phyloP scores from a whole-genome alignment of 164 flowering plant species.

The Chimonanthus praecox region DNA sequence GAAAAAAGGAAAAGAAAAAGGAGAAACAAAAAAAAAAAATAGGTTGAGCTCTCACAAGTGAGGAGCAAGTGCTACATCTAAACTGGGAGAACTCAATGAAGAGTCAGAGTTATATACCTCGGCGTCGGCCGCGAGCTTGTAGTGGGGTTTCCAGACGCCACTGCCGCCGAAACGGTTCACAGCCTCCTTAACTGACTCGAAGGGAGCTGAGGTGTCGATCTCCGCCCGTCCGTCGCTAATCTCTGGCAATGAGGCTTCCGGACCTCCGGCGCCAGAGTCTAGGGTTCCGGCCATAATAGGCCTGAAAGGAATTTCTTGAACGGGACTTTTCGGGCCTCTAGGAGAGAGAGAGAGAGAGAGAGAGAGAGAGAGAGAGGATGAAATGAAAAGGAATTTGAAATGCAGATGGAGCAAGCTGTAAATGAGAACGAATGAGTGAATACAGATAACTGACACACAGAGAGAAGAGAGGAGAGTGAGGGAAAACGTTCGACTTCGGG shows the following conservation, averaged over 20 bases:
- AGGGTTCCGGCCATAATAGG: neutral
- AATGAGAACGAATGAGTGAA: neutral
- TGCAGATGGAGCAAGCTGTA: neutral
- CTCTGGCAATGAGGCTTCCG: neutral
- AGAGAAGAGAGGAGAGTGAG: neutral
- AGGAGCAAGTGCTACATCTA: neutral
- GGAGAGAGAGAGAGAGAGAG: neutral
- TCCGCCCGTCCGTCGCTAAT: constrained; percentile 39
- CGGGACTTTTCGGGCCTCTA: too few relatives aligned
- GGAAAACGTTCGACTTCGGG: neutral
- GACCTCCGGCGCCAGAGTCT: neutral
- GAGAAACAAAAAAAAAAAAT: neutral
- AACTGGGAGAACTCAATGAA: neutral
- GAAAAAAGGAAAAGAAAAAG: neutral
- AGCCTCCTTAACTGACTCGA: constrained; percentile 91
- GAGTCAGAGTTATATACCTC: constrained; percentile 16
- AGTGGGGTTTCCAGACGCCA: constrained; percentile 68
- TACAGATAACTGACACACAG: neutral
- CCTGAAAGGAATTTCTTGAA: neutral
- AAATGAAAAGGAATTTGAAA: neutral
- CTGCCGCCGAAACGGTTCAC: constrained; percentile 76
- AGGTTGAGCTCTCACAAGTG: neutral
- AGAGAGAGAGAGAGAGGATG: too few relatives aligned
- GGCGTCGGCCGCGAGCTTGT: constrained; percentile 13
- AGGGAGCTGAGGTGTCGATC: constrained; percentile 86